phyloP scores from a whole-genome alignment of 352 stramenopile genomes.

The Globisporangium heterothallicum region DNA sequence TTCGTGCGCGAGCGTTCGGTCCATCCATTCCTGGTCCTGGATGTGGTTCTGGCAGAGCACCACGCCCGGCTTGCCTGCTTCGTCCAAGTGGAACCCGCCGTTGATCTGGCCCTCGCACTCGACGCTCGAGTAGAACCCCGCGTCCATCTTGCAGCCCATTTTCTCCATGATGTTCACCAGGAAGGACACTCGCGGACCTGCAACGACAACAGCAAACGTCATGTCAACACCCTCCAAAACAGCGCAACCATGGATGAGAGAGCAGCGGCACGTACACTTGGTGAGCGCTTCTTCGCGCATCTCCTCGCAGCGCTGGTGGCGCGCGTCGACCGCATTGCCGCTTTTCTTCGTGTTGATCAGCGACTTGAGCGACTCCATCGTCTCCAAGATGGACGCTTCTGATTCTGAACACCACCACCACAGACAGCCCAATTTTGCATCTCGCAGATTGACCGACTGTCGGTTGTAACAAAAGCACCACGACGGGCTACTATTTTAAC shows the following conservation, averaged over 20 bases:
- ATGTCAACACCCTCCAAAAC: background rate
- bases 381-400: background rate
- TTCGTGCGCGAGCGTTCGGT: conserved; percentile 90
- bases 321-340: conserved; percentile 31
- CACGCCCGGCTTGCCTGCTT: conserved; percentile 66
- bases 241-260: background rate
- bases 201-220: background rate
- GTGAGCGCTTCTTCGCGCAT: conserved; percentile 63
- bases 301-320: conserved; percentile 48
- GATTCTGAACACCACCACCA: no score
- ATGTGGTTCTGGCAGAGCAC: conserved; percentile 91
- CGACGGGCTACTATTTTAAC: no score
- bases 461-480: no score
- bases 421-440: no score
- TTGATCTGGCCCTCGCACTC: conserved; percentile 85
- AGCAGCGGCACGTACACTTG: conserved; percentile 46
- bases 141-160: conserved; percentile 75
- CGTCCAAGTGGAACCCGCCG: conserved; percentile 79
- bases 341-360: conserved; percentile 37
- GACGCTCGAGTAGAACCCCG: conserved; percentile 73
- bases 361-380: conserved; percentile 72
- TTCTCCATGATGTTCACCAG: conserved; percentile 82
- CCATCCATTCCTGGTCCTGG: conserved; percentile 87
- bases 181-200: conserved; percentile 77
- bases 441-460: no score